These are phyloP conservation scores for Theileria annulata DNA, from an alignment of 169 alveolate species.

Conservation along the genomic window DNA sequence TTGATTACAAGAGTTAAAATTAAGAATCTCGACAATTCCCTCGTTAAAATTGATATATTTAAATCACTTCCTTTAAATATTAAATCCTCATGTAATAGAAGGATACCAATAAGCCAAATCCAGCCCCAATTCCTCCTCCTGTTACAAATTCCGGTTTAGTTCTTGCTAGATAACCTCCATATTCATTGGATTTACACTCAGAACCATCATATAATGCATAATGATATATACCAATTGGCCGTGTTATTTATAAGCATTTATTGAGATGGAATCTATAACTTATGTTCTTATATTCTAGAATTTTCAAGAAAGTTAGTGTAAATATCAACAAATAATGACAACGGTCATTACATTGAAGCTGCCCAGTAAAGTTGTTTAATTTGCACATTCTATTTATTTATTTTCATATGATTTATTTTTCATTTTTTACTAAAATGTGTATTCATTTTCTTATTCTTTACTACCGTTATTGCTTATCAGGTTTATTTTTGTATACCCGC, in stretches of 20 bases:
- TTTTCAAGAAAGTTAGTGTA: constrained; percentile 2
- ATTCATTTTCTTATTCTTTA: too few relatives aligned
- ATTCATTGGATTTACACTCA: constrained; percentile 26
- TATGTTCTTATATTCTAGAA: constrained; percentile 3
- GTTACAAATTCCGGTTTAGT: constrained; percentile 46
- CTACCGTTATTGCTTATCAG: not conserved
- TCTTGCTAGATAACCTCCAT: constrained; percentile 63
- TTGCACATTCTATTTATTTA: not conserved
- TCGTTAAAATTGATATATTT: not conserved
- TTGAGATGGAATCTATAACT: not conserved
- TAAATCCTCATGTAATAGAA: not conserved
- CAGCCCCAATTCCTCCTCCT: constrained; percentile 67
- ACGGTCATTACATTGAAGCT: not conserved
- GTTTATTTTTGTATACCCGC: constrained; percentile 28
- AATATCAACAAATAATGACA: not conserved
- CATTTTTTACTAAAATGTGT: not conserved
- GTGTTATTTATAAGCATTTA: not conserved
- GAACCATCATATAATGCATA: constrained; percentile 43
- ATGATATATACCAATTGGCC: constrained; percentile 16
- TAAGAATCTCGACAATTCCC: not conserved
- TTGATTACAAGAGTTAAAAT: not conserved
- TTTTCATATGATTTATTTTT: too few relatives aligned
- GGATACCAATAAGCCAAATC: constrained; percentile 1
- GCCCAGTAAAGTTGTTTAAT: not conserved
- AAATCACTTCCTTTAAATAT: too few relatives aligned